A percentile compares a stretch with the other conserved stretches of the same genome.
These are phyloP conservation scores for Carpinus viminea DNA, from an alignment of 306 rosid species.

Conservation along the genomic window DNA sequence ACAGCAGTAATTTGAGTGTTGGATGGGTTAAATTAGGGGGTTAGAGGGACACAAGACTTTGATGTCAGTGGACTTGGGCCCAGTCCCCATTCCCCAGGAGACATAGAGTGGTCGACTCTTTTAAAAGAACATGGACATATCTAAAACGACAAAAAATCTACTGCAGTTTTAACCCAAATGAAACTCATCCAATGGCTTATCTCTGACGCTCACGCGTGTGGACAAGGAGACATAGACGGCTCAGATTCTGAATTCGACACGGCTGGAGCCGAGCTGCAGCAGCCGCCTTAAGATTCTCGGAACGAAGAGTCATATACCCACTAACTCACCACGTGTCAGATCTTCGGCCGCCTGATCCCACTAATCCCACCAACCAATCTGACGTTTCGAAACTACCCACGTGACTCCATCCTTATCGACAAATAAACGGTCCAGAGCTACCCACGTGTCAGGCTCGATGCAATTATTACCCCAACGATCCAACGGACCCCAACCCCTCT, in stretches of 20 bases:
- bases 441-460: conserved; percentile 47
- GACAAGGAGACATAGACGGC: background rate
- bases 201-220: background rate
- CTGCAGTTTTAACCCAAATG: background rate
- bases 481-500: conserved; percentile 47
- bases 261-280: background rate
- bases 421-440: conserved; percentile 21
- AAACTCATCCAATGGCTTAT: background rate
- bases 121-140: too few relatives aligned
- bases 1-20: too few relatives aligned
- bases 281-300: conserved; percentile 5
- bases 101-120: too few relatives aligned
- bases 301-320: background rate
- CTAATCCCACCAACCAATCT: conserved; percentile 18
- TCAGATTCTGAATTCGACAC: background rate
- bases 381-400: conserved; percentile 20
- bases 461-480: conserved; percentile 47
- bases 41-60: too few relatives aligned
- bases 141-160: background rate
- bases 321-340: conserved; percentile 4
- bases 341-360: background rate
- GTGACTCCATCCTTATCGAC: conserved; percentile 21
- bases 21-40: too few relatives aligned
- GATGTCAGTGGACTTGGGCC: background rate
- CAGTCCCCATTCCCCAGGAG: too few relatives aligned